Conservation (phyloP, 2,329 filamentous ascomycete species). For the Cordyceps pruinosa region DNA sequence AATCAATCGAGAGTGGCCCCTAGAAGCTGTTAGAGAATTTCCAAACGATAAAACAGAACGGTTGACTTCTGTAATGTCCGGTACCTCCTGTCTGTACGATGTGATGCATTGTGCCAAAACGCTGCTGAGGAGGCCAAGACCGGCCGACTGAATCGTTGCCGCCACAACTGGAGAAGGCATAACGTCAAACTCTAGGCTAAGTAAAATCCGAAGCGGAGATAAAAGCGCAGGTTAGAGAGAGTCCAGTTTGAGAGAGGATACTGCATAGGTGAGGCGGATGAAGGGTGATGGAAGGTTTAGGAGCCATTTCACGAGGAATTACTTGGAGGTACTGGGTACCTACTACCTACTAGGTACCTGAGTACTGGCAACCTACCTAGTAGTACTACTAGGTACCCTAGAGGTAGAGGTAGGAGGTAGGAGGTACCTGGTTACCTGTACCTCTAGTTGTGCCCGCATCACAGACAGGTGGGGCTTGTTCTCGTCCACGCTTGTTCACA, state of each 20-base stretch:
- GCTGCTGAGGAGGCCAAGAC: slow-evolving; percentile 62
- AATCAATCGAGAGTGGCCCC: slow-evolving; percentile 56
- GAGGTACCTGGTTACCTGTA: no score
- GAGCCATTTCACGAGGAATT: no score
- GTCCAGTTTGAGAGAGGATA: background rate
- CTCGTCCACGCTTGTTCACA: no score
- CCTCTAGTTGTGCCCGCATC: no score
- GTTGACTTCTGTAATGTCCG: slow-evolving; percentile 12
- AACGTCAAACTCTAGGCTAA: background rate
- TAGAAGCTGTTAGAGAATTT: background rate
- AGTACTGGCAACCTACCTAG: no score
- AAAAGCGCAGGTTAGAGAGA: background rate
- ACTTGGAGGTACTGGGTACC: no score
- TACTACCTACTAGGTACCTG: no score
- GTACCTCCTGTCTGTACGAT: slow-evolving; percentile 54
- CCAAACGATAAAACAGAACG: background rate
- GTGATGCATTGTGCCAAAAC: slow-evolving; percentile 65
- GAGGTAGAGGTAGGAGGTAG: no score
- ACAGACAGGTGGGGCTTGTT: no score
- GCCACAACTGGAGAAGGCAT: slow-evolving; percentile 40
- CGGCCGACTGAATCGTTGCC: slow-evolving; percentile 58
- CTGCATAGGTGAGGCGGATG: background rate
- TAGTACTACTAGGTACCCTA: no score
- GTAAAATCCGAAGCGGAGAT: background rate
- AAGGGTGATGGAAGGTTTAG: background rate